phyloP scores from a whole-genome alignment of 441 rosid genomes.

The Mallotus japonicus region DNA sequence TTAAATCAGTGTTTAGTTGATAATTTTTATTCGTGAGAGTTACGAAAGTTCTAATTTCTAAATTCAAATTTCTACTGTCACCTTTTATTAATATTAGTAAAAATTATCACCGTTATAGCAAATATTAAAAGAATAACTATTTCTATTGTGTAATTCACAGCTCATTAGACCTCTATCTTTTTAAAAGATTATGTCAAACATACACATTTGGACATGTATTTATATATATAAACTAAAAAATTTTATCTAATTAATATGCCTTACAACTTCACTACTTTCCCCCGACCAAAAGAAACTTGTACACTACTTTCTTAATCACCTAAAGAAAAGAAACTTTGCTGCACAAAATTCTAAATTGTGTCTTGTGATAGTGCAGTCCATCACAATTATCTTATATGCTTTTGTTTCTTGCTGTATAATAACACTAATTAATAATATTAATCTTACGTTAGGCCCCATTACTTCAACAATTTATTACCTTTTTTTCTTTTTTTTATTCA shows the following conservation, averaged over 20 bases:
- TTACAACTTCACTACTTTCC: constrained; percentile 25
- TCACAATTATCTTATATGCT: constrained; percentile 16
- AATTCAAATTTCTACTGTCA: too few relatives aligned
- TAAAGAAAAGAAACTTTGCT: constrained; percentile 15
- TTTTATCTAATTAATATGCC: constrained; percentile 1
- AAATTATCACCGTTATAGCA: too few relatives aligned
- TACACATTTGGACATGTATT: constrained; percentile 11
- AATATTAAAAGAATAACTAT: too few relatives aligned
- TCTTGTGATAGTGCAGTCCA: constrained; percentile 31
- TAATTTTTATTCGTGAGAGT: too few relatives aligned
- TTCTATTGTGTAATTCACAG: too few relatives aligned
- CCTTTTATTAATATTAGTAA: too few relatives aligned
- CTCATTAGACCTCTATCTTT: too few relatives aligned
- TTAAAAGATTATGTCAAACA: background rate
- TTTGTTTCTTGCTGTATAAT: background rate
- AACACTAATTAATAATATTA: too few relatives aligned
- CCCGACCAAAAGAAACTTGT: constrained; percentile 28
- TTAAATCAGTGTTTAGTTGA: too few relatives aligned
- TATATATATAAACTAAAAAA: background rate
- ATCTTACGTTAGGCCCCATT: too few relatives aligned
- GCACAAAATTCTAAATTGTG: background rate
- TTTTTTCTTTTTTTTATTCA: background rate
- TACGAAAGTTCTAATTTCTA: too few relatives aligned
- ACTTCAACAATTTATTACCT: background rate
- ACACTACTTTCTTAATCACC: constrained; percentile 22